A percentile compares a stretch with the other conserved stretches of the same genome.
Evolutionary conservation across 2,329 filamentous ascomycete genomes (phyloP).

Genomic region (Pyricularia sp.): DNA sequence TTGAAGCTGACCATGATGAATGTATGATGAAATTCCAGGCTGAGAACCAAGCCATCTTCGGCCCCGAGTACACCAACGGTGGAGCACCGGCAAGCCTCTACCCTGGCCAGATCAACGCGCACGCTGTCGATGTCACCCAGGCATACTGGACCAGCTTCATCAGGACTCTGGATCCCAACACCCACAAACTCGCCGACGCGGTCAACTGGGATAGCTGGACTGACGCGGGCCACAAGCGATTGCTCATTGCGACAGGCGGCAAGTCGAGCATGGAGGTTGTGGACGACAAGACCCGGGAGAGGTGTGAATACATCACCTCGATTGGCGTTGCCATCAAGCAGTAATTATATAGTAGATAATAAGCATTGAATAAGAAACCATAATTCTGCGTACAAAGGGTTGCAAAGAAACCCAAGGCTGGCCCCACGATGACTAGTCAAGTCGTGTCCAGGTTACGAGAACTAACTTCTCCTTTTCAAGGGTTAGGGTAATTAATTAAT

Average conservation of each 20-base stretch:
- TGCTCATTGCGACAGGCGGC: slow-evolving; percentile 30
- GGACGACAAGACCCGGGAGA: not conserved
- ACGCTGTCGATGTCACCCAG: slow-evolving; percentile 52
- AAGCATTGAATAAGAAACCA: too few species aligned
- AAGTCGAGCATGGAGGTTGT: slow-evolving; percentile 13
- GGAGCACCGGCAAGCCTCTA: slow-evolving; percentile 45
- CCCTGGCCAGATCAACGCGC: slow-evolving; percentile 39
- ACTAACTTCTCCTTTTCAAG: not conserved
- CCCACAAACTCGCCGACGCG: slow-evolving; percentile 28
- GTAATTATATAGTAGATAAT: not conserved
- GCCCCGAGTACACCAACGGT: slow-evolving; percentile 41
- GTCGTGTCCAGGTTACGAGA: not conserved
- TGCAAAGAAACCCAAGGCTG: too few species aligned
- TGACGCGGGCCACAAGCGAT: slow-evolving; percentile 19
- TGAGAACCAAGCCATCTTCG: slow-evolving; percentile 59
- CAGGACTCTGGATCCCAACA: slow-evolving; percentile 54
- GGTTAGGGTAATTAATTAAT: not conserved
- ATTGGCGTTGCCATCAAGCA: not conserved
- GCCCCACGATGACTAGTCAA: too few species aligned
- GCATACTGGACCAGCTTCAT: slow-evolving; percentile 72
- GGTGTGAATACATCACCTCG: not conserved
- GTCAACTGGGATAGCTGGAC: slow-evolving; percentile 42
- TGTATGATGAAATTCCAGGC: slow-evolving; percentile 27
- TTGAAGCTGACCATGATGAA: not conserved
- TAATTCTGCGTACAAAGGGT: too few species aligned